Evolutionary conservation across 805 yeast genomes (phyloP), one percentile per base, ranked within the genome.

Genomic region (Kuraishia piskuri): DNA sequence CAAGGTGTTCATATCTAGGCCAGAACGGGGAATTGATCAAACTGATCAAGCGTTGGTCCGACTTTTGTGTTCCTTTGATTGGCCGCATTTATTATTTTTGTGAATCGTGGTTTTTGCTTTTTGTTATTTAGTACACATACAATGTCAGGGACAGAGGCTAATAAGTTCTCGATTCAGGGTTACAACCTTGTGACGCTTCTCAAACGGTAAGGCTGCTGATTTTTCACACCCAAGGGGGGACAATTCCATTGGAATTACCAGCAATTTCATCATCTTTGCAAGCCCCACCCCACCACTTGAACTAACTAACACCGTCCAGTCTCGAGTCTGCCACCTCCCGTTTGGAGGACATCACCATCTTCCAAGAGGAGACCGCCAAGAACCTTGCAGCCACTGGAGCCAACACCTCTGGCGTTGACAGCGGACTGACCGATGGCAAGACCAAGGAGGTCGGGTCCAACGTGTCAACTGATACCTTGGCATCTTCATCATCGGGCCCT

Each of bases 281-380:
- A n/a, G n/a, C n/a, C n/a, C n/a, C n/a, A n/a, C 24, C 9, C 22
- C 31, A 17, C 14, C 22, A 17, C 25, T 49, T 26, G 25, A n/a
- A n/a, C n/a, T n/a, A n/a, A 21, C 49, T 48, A 25, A 40, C 47
- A 12, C 4, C 17, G 14, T 25, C 65, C 63, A 78, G 96, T 59
- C 79, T 90, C 61, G 97, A 90, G 68, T 92, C 96, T 17, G 97
- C 97, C 37, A 89, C 97, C 9, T 85, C 96, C 5, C 82, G 97
- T 50, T 80, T 90, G 60, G 97, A 90, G 64, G 97, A 90, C 67
- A 83, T 90, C 49, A 88, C 95, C 26, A 77, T 86, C 52, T 84
- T 78, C 66, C 96, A 89, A 64, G 88, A 84, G 60, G 82, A 80
- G 44, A 74, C 79, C 50, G 63, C 73, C 45, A 53, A 47, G 53